Percentiles rank a stretch among this genome's conserved stretches.
phyloP scores from a whole-genome alignment of 768 basidiomycete genomes.

The Aureoboletus auriporus region DNA sequence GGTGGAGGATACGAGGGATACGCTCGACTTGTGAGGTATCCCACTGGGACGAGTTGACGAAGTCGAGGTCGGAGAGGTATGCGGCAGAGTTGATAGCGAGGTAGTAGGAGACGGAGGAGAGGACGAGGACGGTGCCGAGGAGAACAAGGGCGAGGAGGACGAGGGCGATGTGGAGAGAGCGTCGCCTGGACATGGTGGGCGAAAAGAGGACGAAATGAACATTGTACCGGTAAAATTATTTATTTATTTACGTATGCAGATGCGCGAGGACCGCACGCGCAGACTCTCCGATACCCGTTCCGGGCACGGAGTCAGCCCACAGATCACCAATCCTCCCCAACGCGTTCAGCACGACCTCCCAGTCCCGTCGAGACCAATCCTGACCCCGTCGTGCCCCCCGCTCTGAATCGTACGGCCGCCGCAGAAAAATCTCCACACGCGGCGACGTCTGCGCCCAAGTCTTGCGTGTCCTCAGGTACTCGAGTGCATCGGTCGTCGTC shows the following conservation, averaged over 20 bases:
- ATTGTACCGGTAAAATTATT: too few species aligned
- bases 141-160: constrained; percentile 71
- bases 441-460: constrained; percentile 35
- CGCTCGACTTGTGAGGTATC: constrained; percentile 67
- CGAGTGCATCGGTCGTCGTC: constrained; percentile 52
- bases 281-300: constrained; percentile 49
- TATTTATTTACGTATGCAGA: too few species aligned
- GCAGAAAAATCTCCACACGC: constrained; percentile 49
- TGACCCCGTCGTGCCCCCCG: constrained; percentile 61
- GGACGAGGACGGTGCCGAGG: constrained; percentile 83
- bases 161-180: constrained; percentile 44
- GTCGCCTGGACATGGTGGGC: constrained; percentile 39
- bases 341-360: constrained; percentile 49
- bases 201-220: not conserved
- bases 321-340: constrained; percentile 44
- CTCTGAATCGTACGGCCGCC: constrained; percentile 37
- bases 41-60: constrained; percentile 53
- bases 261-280: constrained; percentile 35
- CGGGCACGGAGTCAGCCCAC: constrained; percentile 43
- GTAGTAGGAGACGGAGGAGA: constrained; percentile 89
- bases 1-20: constrained; percentile 91
- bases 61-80: constrained; percentile 74
- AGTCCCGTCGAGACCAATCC: constrained; percentile 70
- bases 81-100: constrained; percentile 76
- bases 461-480: constrained; percentile 48